These are phyloP conservation scores for Jackrogersella multiformis DNA, from an alignment of 495 filamentous ascomycete genomes.

Conservation along the genomic window DNA sequence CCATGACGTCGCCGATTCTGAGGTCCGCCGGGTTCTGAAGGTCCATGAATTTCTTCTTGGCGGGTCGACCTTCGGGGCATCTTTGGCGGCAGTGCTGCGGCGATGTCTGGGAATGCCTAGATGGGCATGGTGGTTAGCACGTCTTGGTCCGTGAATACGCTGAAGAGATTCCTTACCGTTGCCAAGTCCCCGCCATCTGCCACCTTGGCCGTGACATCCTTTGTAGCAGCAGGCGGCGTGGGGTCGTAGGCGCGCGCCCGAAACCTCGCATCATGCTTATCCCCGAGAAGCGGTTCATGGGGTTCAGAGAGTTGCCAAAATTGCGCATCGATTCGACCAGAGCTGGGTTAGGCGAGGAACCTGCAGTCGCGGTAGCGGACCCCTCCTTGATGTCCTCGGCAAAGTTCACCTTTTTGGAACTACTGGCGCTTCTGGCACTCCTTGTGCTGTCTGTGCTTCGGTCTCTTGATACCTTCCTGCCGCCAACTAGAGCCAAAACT, in stretches of 20 bases:
- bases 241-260: constrained; percentile 61
- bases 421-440: constrained; percentile 63
- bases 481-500: constrained; percentile 70
- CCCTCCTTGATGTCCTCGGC: constrained; percentile 52
- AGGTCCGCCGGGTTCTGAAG: constrained; percentile 79
- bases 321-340: constrained; percentile 82
- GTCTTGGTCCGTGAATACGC: not conserved
- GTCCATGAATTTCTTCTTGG: constrained; percentile 83
- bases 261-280: constrained; percentile 72
- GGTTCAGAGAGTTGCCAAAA: constrained; percentile 83
- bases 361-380: constrained; percentile 38
- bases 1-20: constrained; percentile 80
- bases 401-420: constrained; percentile 61
- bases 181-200: constrained; percentile 61
- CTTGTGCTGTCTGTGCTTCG: constrained; percentile 79
- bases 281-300: constrained; percentile 76
- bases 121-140: constrained; percentile 19
- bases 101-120: constrained; percentile 69
- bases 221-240: constrained; percentile 44
- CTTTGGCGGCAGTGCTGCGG: constrained; percentile 60
- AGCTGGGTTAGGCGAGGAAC: constrained; percentile 63
- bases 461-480: constrained; percentile 69
- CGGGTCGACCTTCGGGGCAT: constrained; percentile 67
- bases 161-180: constrained; percentile 52
- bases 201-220: constrained; percentile 37